Evolutionary conservation across 345 rosid species (phyloP).

Genomic region (Eucalyptus rudis): DNA sequence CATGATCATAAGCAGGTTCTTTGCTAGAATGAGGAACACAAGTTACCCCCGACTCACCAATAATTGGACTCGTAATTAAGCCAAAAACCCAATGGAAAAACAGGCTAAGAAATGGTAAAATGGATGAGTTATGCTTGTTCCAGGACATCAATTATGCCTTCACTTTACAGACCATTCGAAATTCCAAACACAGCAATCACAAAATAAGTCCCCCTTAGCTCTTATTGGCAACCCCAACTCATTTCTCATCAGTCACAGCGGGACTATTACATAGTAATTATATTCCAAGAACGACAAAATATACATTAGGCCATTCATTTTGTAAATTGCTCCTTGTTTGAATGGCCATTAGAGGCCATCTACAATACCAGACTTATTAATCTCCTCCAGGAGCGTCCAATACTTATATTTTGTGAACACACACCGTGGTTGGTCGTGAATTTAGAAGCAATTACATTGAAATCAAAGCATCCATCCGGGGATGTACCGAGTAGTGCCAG

Average conservation of each 20-base stretch:
- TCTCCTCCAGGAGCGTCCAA: neutral
- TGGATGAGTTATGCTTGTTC: neutral
- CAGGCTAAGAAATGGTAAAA: neutral
- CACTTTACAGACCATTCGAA: neutral
- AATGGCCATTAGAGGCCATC: neutral
- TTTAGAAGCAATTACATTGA: neutral
- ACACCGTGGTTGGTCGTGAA: neutral
- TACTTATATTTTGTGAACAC: neutral
- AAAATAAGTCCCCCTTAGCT: neutral
- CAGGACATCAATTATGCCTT: neutral
- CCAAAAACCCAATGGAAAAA: neutral
- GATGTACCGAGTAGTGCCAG: neutral
- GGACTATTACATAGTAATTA: neutral
- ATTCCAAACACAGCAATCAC: neutral
- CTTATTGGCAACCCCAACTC: neutral
- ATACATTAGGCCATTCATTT: neutral
- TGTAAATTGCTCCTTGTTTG: neutral
- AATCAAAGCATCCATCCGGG: conserved; percentile 20
- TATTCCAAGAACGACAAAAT: neutral
- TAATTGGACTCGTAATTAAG: neutral
- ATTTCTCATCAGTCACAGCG: neutral
- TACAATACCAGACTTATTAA: neutral
- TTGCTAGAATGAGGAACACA: neutral
- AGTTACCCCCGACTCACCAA: neutral
- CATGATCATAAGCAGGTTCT: neutral